Evolutionary conservation across 2,329 filamentous ascomycete genomes (phyloP).

Genomic region (Delphinella strobiligena): DNA sequence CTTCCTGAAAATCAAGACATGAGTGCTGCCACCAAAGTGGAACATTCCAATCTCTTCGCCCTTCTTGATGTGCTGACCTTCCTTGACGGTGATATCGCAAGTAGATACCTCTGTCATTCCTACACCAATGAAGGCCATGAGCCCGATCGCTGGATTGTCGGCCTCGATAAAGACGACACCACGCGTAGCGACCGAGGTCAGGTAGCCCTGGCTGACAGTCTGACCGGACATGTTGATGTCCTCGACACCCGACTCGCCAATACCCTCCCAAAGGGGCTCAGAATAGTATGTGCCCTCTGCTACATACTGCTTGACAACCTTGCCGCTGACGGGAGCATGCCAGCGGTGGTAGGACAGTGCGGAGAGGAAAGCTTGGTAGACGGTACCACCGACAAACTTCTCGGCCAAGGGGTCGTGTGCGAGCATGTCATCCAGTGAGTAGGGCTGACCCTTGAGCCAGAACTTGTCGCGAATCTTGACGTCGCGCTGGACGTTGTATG

Average conservation of each 20-base stretch:
- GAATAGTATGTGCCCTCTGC: conserved; percentile 57
- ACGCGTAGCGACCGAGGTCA: conserved; percentile 55
- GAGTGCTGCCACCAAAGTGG: conserved; percentile 63
- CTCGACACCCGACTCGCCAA: conserved; percentile 22
- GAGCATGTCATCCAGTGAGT: conserved; percentile 40
- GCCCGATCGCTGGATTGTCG: conserved; percentile 52
- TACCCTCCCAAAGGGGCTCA: conserved; percentile 42
- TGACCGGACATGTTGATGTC: conserved; percentile 34
- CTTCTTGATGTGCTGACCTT: conserved; percentile 54
- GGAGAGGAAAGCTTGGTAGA: conserved; percentile 61
- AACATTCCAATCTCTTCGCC: conserved; percentile 68
- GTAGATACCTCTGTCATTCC: conserved; percentile 67
- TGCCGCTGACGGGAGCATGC: conserved; percentile 57
- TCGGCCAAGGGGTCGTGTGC: conserved; percentile 40
- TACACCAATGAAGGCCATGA: conserved; percentile 58
- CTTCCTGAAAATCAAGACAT: conserved; percentile 55
- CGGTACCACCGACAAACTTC: conserved; percentile 49
- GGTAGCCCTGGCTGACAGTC: conserved; percentile 46
- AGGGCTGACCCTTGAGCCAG: conserved; percentile 59
- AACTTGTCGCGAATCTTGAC: conserved; percentile 49
- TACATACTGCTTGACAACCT: conserved; percentile 44
- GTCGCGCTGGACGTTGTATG: conserved; percentile 39
- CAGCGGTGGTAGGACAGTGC: conserved; percentile 60
- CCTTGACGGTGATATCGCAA: conserved; percentile 57
- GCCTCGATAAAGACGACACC: conserved; percentile 60